Evolutionary conservation across 257 asterid genomes (phyloP), one percentile per base, ranked within the genome.

Genomic region (Cinchona pubescens): DNA sequence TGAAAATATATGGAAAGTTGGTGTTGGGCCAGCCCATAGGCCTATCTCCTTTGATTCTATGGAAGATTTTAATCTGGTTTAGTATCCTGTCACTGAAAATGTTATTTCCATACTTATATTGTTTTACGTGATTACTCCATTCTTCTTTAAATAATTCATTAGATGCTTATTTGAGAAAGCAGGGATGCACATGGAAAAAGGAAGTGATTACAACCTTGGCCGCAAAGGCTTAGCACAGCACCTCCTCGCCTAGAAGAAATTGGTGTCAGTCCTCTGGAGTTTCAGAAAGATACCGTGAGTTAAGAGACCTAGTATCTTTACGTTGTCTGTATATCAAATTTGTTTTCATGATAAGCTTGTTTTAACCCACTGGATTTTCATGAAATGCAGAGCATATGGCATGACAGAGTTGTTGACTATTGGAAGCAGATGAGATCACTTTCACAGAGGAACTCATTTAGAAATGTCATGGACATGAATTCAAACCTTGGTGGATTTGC

Each of bases 391-490:
- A 87, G 74, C n/a, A 48, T 83, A 75, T 94, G 98, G 98, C 86
- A 75, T 64, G 67, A 77, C 77, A 85, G 97, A 85, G 97, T 94
- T 81, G 70, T 82, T 1, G 92, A 89, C 76, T 94, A 94, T 75
- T 90, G 96, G 96, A 92, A 86, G 84, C 93, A 90, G 81, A 89
- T 92, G 97, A 89, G 85, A 85, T 84, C 94, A 79, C 89, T 87
- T 14, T 62, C 78, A 68, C 90, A 71, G 45, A 80, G 84, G 53
- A 85, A 86, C 80, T 84, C 96, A 37, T 77, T 94, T 68, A 92
- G 98, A 85, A 94, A 94, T 82, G 85, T 94, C 79, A 94, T 94
- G 98, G 98, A 94, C 82, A 90, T 94, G 97, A 90, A 92, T 81
- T 87, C 98, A 77, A 85, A 94, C 87, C 87, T 94, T 29, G 98